Evolutionary conservation across 208 protist genomes (phyloP).

Genomic region (Phytomonas sp.): DNA sequence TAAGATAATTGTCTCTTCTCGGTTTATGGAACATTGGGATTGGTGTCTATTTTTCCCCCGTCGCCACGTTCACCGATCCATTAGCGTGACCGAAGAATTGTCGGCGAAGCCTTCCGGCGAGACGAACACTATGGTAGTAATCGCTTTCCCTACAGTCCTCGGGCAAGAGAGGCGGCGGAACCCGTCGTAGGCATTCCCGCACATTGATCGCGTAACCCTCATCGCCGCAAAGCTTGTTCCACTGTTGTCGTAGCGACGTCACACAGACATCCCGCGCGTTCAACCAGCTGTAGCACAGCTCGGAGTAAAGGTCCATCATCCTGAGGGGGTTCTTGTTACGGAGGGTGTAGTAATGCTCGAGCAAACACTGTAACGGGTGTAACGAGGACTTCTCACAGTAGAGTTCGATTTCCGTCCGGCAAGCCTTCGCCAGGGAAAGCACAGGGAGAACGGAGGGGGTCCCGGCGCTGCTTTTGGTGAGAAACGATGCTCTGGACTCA

Average conservation of each 20-base stretch:
- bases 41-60: too few relatives aligned
- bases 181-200: conserved; percentile 55
- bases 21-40: too few relatives aligned
- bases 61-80: too few relatives aligned
- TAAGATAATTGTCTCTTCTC: too few relatives aligned
- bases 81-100: conserved; percentile 13
- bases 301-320: conserved; percentile 12
- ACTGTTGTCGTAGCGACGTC: conserved; percentile 22
- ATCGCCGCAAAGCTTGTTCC: conserved; percentile 19
- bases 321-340: background rate
- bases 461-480: too few relatives aligned
- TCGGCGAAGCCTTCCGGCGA: conserved; percentile 39
- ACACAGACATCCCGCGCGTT: conserved; percentile 50
- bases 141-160: conserved; percentile 38
- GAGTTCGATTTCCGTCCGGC: conserved; percentile 18
- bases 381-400: conserved; percentile 13
- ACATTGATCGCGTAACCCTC: conserved; percentile 9
- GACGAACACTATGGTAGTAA: conserved; percentile 68
- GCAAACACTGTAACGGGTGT: conserved; percentile 18
- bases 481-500: too few relatives aligned
- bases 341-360: conserved; percentile 13
- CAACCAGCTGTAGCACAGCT: conserved; percentile 49
- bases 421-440: conserved; percentile 18
- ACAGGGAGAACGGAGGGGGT: background rate
- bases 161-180: conserved; percentile 30